phyloP scores from a whole-genome alignment of 164 flowering plant genomes.

The Annona cherimola region DNA sequence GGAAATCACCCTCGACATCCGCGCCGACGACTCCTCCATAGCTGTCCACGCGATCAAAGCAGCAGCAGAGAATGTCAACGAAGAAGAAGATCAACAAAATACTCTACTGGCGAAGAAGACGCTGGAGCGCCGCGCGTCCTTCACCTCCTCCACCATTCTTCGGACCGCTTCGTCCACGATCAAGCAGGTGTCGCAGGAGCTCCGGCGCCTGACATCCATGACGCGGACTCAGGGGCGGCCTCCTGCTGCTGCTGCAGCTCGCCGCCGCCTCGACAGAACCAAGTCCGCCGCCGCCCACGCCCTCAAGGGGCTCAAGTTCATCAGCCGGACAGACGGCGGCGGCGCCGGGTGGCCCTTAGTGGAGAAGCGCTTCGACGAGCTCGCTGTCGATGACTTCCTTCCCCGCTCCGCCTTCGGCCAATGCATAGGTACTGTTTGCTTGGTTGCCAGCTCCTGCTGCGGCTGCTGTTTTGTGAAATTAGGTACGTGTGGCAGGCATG shows the following conservation, averaged over 20 bases:
- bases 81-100: conserved; percentile 36
- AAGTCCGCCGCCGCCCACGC: conserved; percentile 85
- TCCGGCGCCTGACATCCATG: conserved; percentile 42
- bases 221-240: conserved; percentile 20
- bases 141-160: conserved; percentile 32
- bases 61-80: conserved; percentile 33
- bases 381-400: conserved; percentile 33
- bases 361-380: conserved; percentile 38
- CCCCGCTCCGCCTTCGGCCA: conserved; percentile 40
- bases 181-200: conserved; percentile 60
- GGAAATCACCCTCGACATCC: conserved; percentile 62
- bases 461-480: background rate
- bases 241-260: background rate
- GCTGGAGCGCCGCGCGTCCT: conserved; percentile 41
- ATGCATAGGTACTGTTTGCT: conserved; percentile 51
- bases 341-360: conserved; percentile 58
- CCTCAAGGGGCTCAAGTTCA: conserved; percentile 82
- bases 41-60: conserved; percentile 62
- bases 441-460: too few relatives aligned
- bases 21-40: conserved; percentile 50
- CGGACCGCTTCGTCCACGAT: conserved; percentile 37
- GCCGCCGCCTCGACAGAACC: conserved; percentile 41
- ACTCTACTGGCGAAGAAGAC: conserved; percentile 37
- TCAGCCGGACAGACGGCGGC: conserved; percentile 54
- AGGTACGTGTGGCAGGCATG: conserved; percentile 36